Conservation (phyloP, 192 early-diverging fungal genomes). For the Entomortierella lignicola region DNA sequence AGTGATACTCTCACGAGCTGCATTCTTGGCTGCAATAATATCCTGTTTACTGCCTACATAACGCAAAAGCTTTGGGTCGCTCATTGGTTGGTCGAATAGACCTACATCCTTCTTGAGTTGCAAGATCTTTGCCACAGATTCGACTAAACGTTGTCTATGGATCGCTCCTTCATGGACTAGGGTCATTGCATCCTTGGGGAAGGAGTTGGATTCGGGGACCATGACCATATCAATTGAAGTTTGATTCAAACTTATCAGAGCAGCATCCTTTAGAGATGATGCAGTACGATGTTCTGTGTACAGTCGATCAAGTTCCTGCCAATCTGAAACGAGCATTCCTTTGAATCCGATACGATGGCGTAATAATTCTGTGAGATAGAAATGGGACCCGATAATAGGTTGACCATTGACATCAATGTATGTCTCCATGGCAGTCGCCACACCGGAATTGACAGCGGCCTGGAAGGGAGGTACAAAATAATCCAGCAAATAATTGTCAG, state of each 20-base stretch:
- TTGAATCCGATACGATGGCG: constrained; percentile 65
- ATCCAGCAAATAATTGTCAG: constrained; percentile 64
- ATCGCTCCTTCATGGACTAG: constrained; percentile 58
- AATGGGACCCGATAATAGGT: constrained; percentile 64
- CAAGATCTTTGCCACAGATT: constrained; percentile 65
- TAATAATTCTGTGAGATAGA: constrained; percentile 63
- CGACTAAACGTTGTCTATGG: constrained; percentile 55
- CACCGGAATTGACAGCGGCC: constrained; percentile 67
- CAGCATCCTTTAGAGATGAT: constrained; percentile 55
- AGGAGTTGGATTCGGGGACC: constrained; percentile 69
- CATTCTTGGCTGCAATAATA: constrained; percentile 58
- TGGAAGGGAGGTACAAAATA: constrained; percentile 73
- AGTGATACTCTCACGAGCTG: constrained; percentile 67
- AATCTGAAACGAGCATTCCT: constrained; percentile 72
- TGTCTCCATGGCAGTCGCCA: constrained; percentile 72
- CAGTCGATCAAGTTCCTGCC: constrained; percentile 67
- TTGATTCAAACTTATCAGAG: constrained; percentile 52
- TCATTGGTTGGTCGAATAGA: constrained; percentile 56
- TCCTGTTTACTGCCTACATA: constrained; percentile 65
- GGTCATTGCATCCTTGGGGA: constrained; percentile 47
- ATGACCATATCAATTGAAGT: constrained; percentile 73
- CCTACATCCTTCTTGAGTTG: constrained; percentile 78
- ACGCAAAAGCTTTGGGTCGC: constrained; percentile 45
- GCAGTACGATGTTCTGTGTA: constrained; percentile 59
- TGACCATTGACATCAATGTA: constrained; percentile 72